Evolutionary conservation across 176 grass and related monocot genomes (phyloP).

Genomic region (Hsuehochloa calcarea): DNA sequence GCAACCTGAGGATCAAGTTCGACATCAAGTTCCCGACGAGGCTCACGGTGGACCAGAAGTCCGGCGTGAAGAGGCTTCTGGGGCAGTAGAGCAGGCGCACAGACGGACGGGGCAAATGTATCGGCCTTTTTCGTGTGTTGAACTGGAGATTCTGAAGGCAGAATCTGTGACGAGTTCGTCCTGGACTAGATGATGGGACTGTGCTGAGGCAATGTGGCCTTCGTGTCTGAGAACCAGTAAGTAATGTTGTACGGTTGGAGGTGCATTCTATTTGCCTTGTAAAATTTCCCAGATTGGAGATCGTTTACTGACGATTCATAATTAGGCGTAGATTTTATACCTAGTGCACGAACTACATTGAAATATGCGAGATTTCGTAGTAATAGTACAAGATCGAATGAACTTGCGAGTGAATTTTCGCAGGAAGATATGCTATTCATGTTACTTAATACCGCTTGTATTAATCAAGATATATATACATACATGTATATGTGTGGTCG

Average conservation of each 20-base stretch:
- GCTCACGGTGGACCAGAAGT: conserved; percentile 81
- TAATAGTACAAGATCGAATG: too few relatives aligned
- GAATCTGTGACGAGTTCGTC: background rate
- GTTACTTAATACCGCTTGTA: too few relatives aligned
- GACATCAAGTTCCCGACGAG: conserved; percentile 80
- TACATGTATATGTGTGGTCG: too few relatives aligned
- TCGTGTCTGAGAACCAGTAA: background rate
- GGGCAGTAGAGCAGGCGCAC: conserved; percentile 38
- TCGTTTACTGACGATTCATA: background rate
- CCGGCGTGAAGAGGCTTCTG: conserved; percentile 76
- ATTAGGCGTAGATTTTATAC: background rate
- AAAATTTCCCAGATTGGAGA: background rate
- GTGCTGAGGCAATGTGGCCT: background rate
- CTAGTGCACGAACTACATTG: background rate
- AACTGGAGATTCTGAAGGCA: background rate
- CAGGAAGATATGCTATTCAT: too few relatives aligned
- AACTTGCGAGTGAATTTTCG: too few relatives aligned
- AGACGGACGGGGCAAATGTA: background rate
- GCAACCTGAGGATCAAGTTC: conserved; percentile 91
- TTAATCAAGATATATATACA: too few relatives aligned
- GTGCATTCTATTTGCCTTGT: conserved; percentile 10
- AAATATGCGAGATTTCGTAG: background rate
- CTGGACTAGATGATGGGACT: background rate
- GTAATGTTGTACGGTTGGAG: background rate
- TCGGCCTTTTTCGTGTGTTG: background rate